phyloP scores from a whole-genome alignment of 345 rosid genomes.

The Syzygium oleosum region DNA sequence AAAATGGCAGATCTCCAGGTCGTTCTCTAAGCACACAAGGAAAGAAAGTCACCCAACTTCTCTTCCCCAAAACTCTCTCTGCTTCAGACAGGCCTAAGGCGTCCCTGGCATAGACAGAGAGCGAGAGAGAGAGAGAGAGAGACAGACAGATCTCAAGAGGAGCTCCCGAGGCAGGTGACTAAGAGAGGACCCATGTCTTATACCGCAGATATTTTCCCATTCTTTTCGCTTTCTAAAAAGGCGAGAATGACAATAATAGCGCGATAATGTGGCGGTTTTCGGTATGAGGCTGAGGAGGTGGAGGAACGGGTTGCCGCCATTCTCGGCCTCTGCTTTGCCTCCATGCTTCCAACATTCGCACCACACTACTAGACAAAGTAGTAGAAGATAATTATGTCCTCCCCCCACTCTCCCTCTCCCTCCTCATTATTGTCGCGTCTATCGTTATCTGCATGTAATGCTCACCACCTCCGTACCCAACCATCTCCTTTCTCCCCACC shows the following conservation, averaged over 20 bases:
- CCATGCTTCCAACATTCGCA: conserved; percentile 89
- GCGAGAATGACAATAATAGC: neutral
- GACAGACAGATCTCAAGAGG: neutral
- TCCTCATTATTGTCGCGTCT: conserved; percentile 18
- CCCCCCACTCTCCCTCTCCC: neutral
- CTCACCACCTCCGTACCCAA: conserved; percentile 3
- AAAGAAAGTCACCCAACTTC: neutral
- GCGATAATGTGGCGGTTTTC: neutral
- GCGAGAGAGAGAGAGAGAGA: neutral
- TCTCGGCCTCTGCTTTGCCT: conserved; percentile 53
- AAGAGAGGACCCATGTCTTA: neutral
- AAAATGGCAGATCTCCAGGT: neutral
- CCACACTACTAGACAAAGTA: conserved; percentile 35
- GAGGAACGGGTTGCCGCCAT: conserved; percentile 46
- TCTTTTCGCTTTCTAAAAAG: neutral
- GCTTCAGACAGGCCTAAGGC: neutral
- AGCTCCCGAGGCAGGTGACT: neutral
- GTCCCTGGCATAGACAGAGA: neutral
- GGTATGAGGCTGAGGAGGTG: neutral
- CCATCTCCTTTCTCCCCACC: neutral
- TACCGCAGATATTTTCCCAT: neutral
- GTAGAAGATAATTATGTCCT: conserved; percentile 3
- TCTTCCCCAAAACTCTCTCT: neutral
- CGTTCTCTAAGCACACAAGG: neutral
- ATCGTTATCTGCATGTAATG: conserved; percentile 26